phyloP scores from a whole-genome alignment of 148 eudicot genomes.

The Rhododendron molle region DNA sequence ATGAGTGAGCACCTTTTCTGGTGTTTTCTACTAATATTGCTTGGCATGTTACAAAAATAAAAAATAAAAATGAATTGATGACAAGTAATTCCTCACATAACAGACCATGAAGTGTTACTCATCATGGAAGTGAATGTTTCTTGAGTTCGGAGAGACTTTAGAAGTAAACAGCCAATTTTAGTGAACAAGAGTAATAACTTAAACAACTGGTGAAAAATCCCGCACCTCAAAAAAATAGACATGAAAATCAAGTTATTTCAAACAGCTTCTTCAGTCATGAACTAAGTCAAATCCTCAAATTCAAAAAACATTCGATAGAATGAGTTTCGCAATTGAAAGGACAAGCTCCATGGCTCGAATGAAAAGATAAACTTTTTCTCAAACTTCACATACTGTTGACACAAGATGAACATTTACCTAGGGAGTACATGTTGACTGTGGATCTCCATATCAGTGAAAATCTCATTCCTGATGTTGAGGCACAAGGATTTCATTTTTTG shows the following conservation, averaged over 20 bases:
- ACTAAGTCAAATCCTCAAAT: neutral
- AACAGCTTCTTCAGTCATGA: neutral
- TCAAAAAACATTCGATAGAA: neutral
- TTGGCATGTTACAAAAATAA: too few species aligned
- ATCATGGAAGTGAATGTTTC: neutral
- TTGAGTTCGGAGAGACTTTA: neutral
- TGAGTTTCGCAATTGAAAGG: neutral
- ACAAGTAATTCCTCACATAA: neutral
- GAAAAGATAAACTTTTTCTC: neutral
- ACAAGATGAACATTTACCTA: conserved; percentile 37
- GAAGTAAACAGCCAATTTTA: neutral
- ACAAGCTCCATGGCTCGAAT: neutral
- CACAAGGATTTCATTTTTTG: conserved; percentile 89
- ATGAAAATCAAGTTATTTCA: neutral
- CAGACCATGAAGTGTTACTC: neutral
- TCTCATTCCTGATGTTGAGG: conserved; percentile 74
- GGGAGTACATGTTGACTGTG: conserved; percentile 90
- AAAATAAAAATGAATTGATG: neutral
- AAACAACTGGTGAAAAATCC: neutral
- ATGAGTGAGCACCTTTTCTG: neutral
- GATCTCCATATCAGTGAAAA: conserved; percentile 80
- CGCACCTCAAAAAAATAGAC: neutral
- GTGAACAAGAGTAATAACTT: neutral
- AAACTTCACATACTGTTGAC: neutral
- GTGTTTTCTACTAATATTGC: neutral